These are phyloP conservation scores for Globisporangium takayamanum DNA, from an alignment of 352 stramenopile species.

Conservation along the genomic window DNA sequence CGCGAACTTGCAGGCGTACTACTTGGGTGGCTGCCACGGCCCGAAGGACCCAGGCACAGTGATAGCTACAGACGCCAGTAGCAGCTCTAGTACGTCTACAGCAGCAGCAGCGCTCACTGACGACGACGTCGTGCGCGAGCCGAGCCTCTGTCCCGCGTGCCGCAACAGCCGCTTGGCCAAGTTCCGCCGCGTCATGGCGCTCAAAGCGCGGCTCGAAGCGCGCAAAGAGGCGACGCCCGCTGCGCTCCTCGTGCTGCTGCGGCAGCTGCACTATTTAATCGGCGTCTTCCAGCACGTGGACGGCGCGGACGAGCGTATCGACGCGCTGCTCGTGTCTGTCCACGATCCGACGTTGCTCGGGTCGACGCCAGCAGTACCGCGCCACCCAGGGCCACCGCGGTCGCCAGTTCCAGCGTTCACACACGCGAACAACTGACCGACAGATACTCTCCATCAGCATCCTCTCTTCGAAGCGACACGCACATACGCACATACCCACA, in stretches of 20 bases:
- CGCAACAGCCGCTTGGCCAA: constrained; percentile 43
- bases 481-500: no score
- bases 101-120: constrained; percentile 5
- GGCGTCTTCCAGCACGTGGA: constrained; percentile 69
- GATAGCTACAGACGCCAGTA: no score
- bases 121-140: constrained; percentile 19
- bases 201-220: constrained; percentile 41
- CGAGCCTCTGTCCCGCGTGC: constrained; percentile 28
- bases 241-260: constrained; percentile 47
- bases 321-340: constrained; percentile 43
- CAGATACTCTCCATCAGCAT: no score
- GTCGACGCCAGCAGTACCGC: constrained; percentile 4
- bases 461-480: no score
- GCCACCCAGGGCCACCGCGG: no score
- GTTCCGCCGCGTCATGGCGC: constrained; percentile 50
- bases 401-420: no score
- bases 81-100: background rate
- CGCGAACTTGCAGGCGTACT: constrained; percentile 50
- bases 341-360: constrained; percentile 28
- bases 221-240: constrained; percentile 27
- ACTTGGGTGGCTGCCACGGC: constrained; percentile 43
- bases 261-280: constrained; percentile 70
- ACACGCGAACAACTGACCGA: no score
- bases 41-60: constrained; percentile 16
- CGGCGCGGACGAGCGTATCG: constrained; percentile 48